Percentiles rank a stretch among this genome's conserved stretches.
These are phyloP conservation scores for Ligustrum vulgare DNA, from an alignment of 257 asterid species.

Conservation along the genomic window DNA sequence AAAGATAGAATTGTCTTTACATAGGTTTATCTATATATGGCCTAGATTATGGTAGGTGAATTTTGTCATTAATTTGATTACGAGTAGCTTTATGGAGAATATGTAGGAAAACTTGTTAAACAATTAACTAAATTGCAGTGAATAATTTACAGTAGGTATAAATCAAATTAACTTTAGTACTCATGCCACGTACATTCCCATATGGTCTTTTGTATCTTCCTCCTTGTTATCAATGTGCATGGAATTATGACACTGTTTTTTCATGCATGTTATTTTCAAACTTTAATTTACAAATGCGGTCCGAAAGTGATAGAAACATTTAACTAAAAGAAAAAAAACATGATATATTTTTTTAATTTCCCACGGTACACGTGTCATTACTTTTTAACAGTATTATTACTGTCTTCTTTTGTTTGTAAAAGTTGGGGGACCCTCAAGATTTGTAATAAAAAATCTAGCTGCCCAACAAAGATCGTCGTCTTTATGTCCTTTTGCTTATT, in stretches of 20 bases:
- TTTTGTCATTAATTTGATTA: no score
- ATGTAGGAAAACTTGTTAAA: no score
- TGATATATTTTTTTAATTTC: neutral
- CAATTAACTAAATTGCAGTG: no score
- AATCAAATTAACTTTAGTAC: no score
- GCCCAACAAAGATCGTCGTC: constrained; percentile 25
- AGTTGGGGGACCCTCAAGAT: constrained; percentile 37
- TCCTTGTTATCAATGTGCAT: neutral
- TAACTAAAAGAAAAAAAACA: neutral
- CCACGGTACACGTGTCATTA: neutral
- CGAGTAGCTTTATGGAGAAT: neutral
- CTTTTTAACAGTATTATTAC: neutral
- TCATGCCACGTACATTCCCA: neutral
- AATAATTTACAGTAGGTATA: no score
- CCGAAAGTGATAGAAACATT: neutral
- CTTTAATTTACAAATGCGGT: neutral
- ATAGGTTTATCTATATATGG: neutral
- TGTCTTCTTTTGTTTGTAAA: constrained; percentile 18
- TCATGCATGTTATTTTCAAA: neutral
- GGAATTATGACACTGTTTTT: neutral
- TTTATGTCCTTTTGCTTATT: neutral
- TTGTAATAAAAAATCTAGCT: constrained; percentile 2
- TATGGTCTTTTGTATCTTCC: constrained; percentile 11
- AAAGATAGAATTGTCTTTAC: neutral
- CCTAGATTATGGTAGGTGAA: neutral